Conservation (phyloP, 257 asterid genomes). For the Linaria vulgaris region DNA sequence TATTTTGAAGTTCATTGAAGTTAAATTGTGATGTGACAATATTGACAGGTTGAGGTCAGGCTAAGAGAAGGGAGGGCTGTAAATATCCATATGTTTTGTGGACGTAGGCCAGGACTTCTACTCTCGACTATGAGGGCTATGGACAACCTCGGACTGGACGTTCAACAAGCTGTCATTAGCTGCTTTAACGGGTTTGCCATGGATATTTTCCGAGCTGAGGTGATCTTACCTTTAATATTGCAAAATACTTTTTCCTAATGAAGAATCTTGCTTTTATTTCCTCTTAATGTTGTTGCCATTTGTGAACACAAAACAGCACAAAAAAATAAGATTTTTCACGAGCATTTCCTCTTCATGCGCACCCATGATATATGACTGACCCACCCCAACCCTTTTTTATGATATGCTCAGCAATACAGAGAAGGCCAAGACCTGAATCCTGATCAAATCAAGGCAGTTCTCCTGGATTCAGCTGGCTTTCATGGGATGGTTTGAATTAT, state of each 20-base stretch:
- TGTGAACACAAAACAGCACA: too few species aligned
- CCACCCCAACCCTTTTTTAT: neutral
- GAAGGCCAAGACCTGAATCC: slow-evolving; percentile 48
- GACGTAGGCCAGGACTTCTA: slow-evolving; percentile 77
- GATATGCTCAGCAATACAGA: slow-evolving; percentile 39
- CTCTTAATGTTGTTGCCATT: neutral
- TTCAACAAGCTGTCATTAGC: slow-evolving; percentile 96
- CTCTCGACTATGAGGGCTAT: slow-evolving; percentile 81
- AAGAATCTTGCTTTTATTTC: neutral
- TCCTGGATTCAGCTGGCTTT: slow-evolving; percentile 51
- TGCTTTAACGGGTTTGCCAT: slow-evolving; percentile 89
- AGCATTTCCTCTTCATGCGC: too few species aligned
- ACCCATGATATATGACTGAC: too few species aligned
- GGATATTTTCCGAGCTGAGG: slow-evolving; percentile 92
- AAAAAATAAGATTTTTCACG: too few species aligned
- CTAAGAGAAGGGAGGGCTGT: slow-evolving; percentile 79
- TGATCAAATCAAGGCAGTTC: slow-evolving; percentile 54
- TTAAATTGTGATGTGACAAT: too few species aligned
- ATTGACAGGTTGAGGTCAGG: slow-evolving; percentile 68
- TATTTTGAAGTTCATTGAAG: too few species aligned
- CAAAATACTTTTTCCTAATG: neutral
- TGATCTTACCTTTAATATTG: slow-evolving; percentile 17
- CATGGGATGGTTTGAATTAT: slow-evolving; percentile 38
- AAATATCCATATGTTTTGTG: slow-evolving; percentile 84
- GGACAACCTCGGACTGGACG: slow-evolving; percentile 82